Conservation (phyloP, 179 eudicot genomes). For the Beta lomatogona region DNA sequence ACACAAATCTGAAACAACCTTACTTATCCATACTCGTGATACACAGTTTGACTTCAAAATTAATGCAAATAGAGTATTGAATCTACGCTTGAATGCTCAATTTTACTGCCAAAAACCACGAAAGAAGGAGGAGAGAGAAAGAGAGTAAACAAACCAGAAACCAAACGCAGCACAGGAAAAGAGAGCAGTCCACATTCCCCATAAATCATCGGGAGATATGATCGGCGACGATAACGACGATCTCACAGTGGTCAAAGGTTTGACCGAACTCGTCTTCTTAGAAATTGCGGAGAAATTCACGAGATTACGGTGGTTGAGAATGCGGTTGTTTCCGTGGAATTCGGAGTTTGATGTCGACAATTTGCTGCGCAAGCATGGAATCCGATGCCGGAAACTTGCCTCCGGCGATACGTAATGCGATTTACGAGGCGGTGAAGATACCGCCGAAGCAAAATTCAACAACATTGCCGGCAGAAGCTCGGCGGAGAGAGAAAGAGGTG, state of each 20-base stretch:
- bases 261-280: constrained; percentile 17
- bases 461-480: constrained; percentile 1
- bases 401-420: constrained; percentile 14
- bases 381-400: constrained; percentile 13
- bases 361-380: constrained; percentile 3
- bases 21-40: background rate
- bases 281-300: constrained; percentile 2
- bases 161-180: constrained; percentile 71
- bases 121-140: background rate
- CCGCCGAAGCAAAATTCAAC: constrained; percentile 15
- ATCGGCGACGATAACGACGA: constrained; percentile 62
- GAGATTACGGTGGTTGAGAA: constrained; percentile 7
- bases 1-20: background rate
- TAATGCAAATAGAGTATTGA: background rate
- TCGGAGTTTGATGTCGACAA: constrained; percentile 19
- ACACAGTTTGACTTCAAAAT: background rate
- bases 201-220: constrained; percentile 65
- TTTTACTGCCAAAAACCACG: background rate
- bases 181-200: constrained; percentile 90
- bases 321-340: background rate
- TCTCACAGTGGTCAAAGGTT: constrained; percentile 38
- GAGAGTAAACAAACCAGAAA: constrained; percentile 45
- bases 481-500: background rate
- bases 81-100: background rate
- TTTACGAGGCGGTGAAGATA: background rate